Conservation (phyloP, 352 stramenopile species). For the Phytophthora fragariaefolia region DNA sequence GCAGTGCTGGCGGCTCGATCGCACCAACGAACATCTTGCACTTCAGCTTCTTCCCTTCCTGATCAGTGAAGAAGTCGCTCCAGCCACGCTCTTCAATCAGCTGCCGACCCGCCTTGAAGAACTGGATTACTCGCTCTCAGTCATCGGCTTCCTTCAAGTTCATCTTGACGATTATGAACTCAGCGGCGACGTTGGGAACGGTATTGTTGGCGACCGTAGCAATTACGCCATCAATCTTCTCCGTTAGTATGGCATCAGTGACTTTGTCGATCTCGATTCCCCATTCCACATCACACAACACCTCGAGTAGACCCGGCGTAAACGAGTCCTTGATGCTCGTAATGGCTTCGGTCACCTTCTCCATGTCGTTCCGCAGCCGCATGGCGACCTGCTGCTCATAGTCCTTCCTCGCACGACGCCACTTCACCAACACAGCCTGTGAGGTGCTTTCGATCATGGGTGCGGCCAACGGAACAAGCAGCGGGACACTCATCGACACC, state of each 20-base stretch:
- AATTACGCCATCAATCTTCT: slow-evolving; percentile 5
- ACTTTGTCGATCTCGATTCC: not conserved
- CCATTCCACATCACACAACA: slow-evolving; percentile 14
- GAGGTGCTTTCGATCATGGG: not conserved
- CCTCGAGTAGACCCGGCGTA: not conserved
- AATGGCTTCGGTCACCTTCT: not conserved
- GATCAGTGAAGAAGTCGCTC: slow-evolving; percentile 5
- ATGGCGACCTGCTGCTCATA: not conserved
- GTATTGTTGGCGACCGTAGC: slow-evolving; percentile 11
- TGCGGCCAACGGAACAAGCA: not conserved
- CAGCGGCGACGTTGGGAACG: not conserved
- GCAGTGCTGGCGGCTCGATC: not conserved
- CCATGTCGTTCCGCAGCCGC: not conserved
- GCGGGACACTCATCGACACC: not conserved
- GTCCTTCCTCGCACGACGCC: not conserved
- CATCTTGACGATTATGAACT: slow-evolving; percentile 13
- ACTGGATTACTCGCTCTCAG: not conserved
- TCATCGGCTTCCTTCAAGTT: slow-evolving; percentile 8
- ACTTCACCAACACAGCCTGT: not conserved
- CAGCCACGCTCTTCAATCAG: slow-evolving; percentile 1
- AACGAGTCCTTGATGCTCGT: not conserved
- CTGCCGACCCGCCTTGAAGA: not conserved
- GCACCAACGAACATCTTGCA: slow-evolving; percentile 7
- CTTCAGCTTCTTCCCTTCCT: slow-evolving; percentile 6
- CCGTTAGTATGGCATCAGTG: not conserved